Evolutionary conservation across 179 eudicot genomes (phyloP), one percentile per base, ranked within the genome.

Genomic region (Amaranthus tricolor): DNA sequence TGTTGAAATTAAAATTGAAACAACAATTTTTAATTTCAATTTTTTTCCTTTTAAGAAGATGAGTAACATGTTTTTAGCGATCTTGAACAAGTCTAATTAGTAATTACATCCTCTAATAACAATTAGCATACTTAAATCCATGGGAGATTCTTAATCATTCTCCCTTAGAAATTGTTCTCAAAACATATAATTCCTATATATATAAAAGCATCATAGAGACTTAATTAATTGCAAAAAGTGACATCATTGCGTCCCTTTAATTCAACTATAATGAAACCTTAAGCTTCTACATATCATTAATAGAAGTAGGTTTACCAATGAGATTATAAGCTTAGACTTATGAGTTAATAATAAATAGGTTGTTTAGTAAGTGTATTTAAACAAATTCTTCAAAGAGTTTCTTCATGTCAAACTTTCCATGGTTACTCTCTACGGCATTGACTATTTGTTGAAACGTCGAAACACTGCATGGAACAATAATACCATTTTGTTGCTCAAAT

Each of bases 401-500:
- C 6, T 85, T 84, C 71, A 91, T 87, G 64, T 91, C 93, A 80
- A 93, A 93, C 80, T 58, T 88, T 24, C 91, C 88, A 65, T 86
- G 82, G 66, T 85, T 80, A 67, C 86, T 65, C 49, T 86, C 88
- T 15, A 91, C 86, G 0, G 89, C 95, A 68, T 64, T 81, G 1
- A 88, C 74, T 56, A 93, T 88, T 63, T 89, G 88, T 78, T 76
- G 86, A 48, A 93, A 93, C 6, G 88, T 83, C 6, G 78, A 62
- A 20, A 84, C 97, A 16, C 88, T 86, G 55, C 97, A 94, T 12
- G 98, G 97, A 5, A 93, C 80, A 55, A 85, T 83, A n/a, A 94
- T 83, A 11, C 97, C 89, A 48, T 77, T 81, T 68, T 76, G 81
- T 43, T 91, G 93, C 31, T 82, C 82, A 40, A 90, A 94, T 19